Percentiles rank a stretch among this genome's conserved stretches.
phyloP scores from a whole-genome alignment of 1,139 yeast genomes.

The Sugiyamaella sp. region DNA sequence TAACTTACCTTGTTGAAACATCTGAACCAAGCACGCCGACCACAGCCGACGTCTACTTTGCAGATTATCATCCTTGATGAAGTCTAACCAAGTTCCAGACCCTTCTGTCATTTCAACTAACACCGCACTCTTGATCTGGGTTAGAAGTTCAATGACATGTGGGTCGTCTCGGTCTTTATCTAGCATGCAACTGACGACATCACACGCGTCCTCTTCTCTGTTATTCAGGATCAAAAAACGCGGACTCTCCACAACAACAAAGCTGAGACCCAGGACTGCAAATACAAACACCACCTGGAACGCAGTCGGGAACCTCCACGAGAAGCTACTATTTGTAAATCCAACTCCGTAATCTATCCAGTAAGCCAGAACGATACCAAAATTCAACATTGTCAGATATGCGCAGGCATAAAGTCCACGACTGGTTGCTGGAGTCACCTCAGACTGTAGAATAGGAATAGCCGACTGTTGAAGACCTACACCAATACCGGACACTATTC shows the following conservation, averaged over 20 bases:
- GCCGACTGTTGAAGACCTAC: slow-evolving; percentile 64
- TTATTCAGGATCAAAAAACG: slow-evolving; percentile 54
- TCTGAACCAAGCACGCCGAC: slow-evolving; percentile 26
- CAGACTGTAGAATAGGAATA: slow-evolving; percentile 70
- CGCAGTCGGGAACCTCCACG: slow-evolving; percentile 55
- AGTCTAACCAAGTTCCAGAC: slow-evolving; percentile 27
- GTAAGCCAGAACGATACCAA: slow-evolving; percentile 71
- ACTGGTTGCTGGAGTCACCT: slow-evolving; percentile 66
- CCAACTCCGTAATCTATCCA: slow-evolving; percentile 61
- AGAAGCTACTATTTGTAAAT: slow-evolving; percentile 41
- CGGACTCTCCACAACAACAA: slow-evolving; percentile 64
- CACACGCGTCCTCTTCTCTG: slow-evolving; percentile 21
- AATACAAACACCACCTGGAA: slow-evolving; percentile 32
- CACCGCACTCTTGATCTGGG: slow-evolving; percentile 23
- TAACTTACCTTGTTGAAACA: slow-evolving; percentile 44
- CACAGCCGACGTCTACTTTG: slow-evolving; percentile 25
- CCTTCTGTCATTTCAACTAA: slow-evolving; percentile 23
- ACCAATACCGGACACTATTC: slow-evolving; percentile 62
- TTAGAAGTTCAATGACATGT: slow-evolving; percentile 19
- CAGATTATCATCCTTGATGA: slow-evolving; percentile 22
- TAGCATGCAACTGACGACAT: slow-evolving; percentile 18
- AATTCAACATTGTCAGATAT: slow-evolving; percentile 69
- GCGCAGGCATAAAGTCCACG: slow-evolving; percentile 70
- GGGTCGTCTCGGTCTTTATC: slow-evolving; percentile 18
- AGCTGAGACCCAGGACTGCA: slow-evolving; percentile 27